These are phyloP conservation scores for Metschnikowia aberdeeniae DNA, from an alignment of 805 yeast genomes.

Conservation along the genomic window DNA sequence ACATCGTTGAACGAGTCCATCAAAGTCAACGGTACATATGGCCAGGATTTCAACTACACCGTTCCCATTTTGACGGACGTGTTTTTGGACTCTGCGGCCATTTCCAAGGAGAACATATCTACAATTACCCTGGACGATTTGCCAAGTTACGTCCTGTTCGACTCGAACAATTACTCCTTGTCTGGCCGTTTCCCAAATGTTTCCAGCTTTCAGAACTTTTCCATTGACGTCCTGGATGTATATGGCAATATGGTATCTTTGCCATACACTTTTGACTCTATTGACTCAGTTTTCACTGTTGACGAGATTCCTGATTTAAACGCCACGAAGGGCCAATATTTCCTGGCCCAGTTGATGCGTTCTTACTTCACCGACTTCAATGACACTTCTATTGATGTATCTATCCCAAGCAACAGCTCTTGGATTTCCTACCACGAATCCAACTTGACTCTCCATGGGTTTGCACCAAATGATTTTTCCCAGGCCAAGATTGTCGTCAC, in stretches of 20 bases:
- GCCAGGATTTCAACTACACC: conserved; percentile 47
- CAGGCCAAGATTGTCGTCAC: conserved; percentile 23
- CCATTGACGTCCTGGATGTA: conserved; percentile 54
- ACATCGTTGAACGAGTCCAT: conserved; percentile 57
- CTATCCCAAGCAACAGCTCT: conserved; percentile 30
- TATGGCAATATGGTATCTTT: conserved; percentile 58
- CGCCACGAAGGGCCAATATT: conserved; percentile 63
- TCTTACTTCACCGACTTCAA: conserved; percentile 54
- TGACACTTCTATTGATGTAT: conserved; percentile 46
- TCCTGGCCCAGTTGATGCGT: conserved; percentile 51
- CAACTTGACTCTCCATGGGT: conserved; percentile 67
- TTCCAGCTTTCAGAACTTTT: conserved; percentile 42
- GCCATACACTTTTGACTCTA: conserved; percentile 53
- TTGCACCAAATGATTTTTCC: conserved; percentile 39
- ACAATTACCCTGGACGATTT: conserved; percentile 43
- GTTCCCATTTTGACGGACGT: conserved; percentile 64
- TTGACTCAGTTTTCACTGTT: conserved; percentile 55
- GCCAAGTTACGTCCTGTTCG: conserved; percentile 58
- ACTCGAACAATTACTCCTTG: conserved; percentile 37
- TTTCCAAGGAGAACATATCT: conserved; percentile 52
- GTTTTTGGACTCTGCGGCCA: conserved; percentile 54
- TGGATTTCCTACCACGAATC: conserved; percentile 67
- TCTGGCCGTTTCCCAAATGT: conserved; percentile 54
- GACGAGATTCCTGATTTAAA: conserved; percentile 52
- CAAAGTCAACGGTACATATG: conserved; percentile 64